Base-by-base conservation (phyloP, 169 alveolate species). In the Eimeria falciformis region DNA sequence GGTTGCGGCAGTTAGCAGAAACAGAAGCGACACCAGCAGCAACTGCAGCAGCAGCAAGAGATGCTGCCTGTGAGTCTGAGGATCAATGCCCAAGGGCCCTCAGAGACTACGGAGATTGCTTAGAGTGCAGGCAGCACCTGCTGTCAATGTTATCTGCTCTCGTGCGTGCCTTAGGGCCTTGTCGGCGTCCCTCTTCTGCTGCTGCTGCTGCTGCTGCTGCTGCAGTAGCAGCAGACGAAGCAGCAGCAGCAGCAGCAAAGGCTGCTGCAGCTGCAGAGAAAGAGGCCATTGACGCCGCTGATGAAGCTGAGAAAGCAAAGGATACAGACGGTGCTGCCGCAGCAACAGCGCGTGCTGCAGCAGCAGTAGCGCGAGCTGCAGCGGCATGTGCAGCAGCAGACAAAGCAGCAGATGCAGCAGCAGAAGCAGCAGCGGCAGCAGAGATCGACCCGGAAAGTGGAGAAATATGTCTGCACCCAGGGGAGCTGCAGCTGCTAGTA, bases 401-500 rank as follows among this genome's bases (percentile, higher is more conserved):
- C 21, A 40, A 40, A 18, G 62, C 86, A 75, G 68, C 68, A 23
- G 68, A 45, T 21, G 86, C 86, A 47, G 68, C 62, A 46, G 86
- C 86, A 75, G 62, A 50, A 14, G 86, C 66, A 47, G 68, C 86
- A 46, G 62, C 29, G 18, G 29, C 43, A 46, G 66, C 46, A 21
- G 86, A 75, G 46, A 45, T 14, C 43, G 86, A 75, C 25, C 46
- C 11, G 6, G 43, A 37, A 56, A 46, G 43, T 7, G 82, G 82
- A 33, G 21, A 37, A 1, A 66, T 27, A 17, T 29, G 47, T 25
- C 43, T 75, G 46, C 46, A 62, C 25, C 69, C 46, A 2, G 86
- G 25, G 46, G 86, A 75, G 66, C 86, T 75, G 68, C 86, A 75
- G 66, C 86, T 75, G 68, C 86, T 75, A 14, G 66, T 50, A 29